phyloP scores from a whole-genome alignment of 2,329 filamentous ascomycete species.

The Aspergillus sergii region DNA sequence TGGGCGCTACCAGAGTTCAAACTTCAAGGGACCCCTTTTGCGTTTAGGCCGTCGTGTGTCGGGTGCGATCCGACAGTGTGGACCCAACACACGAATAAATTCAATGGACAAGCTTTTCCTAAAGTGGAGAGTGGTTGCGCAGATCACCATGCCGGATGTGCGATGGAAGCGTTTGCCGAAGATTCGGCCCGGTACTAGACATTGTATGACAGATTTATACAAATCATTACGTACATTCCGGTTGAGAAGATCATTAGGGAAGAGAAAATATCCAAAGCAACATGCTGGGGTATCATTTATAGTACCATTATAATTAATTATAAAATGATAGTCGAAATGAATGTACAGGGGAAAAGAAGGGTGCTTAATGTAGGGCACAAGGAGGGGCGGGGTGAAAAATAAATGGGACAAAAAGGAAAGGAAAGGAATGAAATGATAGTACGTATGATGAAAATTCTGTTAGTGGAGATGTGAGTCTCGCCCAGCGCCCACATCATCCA shows the following conservation, averaged over 20 bases:
- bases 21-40: background rate
- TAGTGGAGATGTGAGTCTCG: too few species aligned
- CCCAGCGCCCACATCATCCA: constrained; percentile 3
- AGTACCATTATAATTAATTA: background rate
- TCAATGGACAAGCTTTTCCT: background rate
- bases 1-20: background rate
- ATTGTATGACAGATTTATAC: background rate
- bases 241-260: background rate
- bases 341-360: background rate
- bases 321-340: background rate
- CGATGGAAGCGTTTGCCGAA: background rate
- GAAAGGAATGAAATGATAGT: background rate
- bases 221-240: background rate
- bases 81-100: background rate
- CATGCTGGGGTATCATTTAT: constrained; percentile 1
- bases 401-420: background rate
- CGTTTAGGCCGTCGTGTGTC: background rate
- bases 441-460: background rate
- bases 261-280: background rate
- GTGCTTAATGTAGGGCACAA: background rate
- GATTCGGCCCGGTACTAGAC: background rate
- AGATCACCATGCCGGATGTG: constrained; percentile 9
- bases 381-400: background rate
- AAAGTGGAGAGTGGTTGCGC: background rate
- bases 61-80: background rate